Conservation (phyloP, 2,329 filamentous ascomycete genomes). For the Diplodia mutila region DNA sequence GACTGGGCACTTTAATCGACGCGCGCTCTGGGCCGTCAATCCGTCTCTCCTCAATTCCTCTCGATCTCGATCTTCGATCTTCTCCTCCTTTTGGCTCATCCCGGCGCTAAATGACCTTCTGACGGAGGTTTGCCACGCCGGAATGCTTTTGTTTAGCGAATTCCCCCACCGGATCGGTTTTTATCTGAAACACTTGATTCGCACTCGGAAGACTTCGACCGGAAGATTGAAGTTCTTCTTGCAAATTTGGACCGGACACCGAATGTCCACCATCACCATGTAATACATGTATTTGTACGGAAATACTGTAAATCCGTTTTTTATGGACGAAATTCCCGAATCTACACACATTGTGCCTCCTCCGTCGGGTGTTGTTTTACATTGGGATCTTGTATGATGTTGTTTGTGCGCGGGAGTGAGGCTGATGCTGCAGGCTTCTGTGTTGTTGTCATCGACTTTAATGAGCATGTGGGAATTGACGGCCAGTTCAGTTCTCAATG, state of each 20-base stretch:
- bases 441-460: neutral
- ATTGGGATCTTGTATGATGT: neutral
- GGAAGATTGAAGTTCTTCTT: neutral
- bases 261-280: neutral
- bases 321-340: neutral
- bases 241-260: too few species aligned
- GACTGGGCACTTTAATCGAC: constrained; percentile 9
- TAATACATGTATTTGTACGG: neutral
- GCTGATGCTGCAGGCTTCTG: neutral
- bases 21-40: neutral
- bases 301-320: neutral
- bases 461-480: neutral
- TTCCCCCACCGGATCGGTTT: neutral
- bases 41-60: neutral
- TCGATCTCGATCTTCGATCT: neutral
- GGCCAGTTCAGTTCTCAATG: neutral
- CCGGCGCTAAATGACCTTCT: neutral
- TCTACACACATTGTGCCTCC: neutral
- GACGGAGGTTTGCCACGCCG: neutral
- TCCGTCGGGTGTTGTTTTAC: neutral
- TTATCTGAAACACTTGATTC: neutral
- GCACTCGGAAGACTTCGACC: neutral
- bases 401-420: neutral
- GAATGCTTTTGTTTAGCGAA: neutral
- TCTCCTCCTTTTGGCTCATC: neutral